phyloP scores from a whole-genome alignment of 1,139 yeast species.

The Diutina pseudorugosa region DNA sequence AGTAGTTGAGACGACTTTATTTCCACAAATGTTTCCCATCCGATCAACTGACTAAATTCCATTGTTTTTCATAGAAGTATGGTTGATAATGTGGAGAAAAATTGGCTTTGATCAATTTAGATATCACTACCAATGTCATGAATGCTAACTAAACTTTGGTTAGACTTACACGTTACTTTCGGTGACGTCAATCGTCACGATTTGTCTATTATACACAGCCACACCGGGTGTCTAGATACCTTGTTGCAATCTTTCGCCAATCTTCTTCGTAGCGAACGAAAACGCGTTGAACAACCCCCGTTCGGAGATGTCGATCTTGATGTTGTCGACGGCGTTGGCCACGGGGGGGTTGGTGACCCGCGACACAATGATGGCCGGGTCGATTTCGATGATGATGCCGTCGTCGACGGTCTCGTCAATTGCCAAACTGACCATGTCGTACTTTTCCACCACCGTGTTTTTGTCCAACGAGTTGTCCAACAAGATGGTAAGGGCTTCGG shows the following conservation, averaged over 20 bases:
- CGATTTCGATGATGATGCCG: constrained; percentile 85
- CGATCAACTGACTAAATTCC: too few species aligned
- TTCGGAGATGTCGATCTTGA: constrained; percentile 69
- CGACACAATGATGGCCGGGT: constrained; percentile 74
- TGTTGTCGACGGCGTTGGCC: constrained; percentile 32
- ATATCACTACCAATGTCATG: too few species aligned
- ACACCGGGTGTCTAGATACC: constrained; percentile 25
- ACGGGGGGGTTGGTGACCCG: constrained; percentile 78
- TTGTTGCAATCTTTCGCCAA: constrained; percentile 82
- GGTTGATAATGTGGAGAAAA: too few species aligned
- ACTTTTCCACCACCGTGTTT: constrained; percentile 65
- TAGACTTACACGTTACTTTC: background rate
- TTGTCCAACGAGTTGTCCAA: constrained; percentile 70
- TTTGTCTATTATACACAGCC: background rate
- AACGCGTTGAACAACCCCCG: constrained; percentile 82
- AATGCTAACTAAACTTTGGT: too few species aligned
- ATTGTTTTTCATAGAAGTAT: too few species aligned
- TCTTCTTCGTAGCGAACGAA: constrained; percentile 77
- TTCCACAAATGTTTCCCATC: too few species aligned
- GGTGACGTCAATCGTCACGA: background rate
- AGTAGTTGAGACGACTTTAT: too few species aligned
- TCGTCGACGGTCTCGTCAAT: constrained; percentile 89
- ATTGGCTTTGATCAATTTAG: background rate
- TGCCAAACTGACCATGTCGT: constrained; percentile 75
- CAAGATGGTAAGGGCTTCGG: constrained; percentile 70